Percentiles rank a stretch among this genome's conserved stretches.
Evolutionary conservation across 257 asterid genomes (phyloP).

Genomic region (Rehmannia glutinosa): DNA sequence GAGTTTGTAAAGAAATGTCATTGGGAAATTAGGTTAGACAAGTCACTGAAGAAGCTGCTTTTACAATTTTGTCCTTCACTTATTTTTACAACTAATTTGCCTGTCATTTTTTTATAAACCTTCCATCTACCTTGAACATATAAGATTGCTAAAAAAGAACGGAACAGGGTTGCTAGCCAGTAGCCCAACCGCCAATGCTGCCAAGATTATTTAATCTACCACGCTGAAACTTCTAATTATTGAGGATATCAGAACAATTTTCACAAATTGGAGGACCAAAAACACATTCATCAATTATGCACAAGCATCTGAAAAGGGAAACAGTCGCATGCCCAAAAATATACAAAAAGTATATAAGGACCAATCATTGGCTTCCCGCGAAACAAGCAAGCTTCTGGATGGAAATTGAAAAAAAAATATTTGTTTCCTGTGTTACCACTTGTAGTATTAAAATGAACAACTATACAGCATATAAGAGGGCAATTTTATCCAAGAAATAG

Average conservation of each 20-base stretch:
- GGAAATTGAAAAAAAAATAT: constrained; percentile 2
- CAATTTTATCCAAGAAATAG: neutral
- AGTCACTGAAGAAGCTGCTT: neutral
- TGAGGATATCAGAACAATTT: neutral
- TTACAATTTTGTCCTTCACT: neutral
- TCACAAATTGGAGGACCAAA: neutral
- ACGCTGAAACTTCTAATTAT: neutral
- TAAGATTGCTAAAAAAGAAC: neutral
- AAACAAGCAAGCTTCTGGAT: neutral
- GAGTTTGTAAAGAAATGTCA: too few species aligned
- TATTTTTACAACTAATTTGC: too few species aligned
- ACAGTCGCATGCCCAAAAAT: neutral
- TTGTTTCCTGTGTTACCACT: constrained; percentile 18
- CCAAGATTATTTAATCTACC: neutral
- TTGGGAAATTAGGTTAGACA: neutral
- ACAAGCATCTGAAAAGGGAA: neutral
- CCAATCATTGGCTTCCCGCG: neutral
- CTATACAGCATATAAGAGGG: neutral
- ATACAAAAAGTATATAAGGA: neutral
- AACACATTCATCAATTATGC: neutral
- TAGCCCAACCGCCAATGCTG: neutral
- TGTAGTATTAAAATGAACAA: neutral
- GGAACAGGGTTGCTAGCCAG: too few species aligned
- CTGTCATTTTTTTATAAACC: too few species aligned
- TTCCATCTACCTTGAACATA: too few species aligned